Evolutionary conservation across 805 yeast species (phyloP), one percentile per base, ranked within the genome.

Genomic region (Ogataea pignaliae): DNA sequence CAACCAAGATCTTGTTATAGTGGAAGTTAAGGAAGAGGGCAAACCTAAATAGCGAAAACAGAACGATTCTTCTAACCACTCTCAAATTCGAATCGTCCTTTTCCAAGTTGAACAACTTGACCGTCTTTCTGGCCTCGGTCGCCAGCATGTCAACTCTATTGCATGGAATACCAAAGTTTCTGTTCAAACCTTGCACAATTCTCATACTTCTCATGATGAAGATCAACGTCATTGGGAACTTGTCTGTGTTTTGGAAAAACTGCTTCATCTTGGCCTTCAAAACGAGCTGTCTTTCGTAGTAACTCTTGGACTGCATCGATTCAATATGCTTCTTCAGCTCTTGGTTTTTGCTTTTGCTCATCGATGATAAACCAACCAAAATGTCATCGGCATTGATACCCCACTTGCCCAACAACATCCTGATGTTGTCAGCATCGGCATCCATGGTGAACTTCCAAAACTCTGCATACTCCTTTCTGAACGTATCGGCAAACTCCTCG

Each of bases 201-300:
- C 90, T 68, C 84, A 84, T 82, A 10, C 86, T 72, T 54, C 91
- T 66, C 43, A 84, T 78, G 7, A 86, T 64, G 53, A 85, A 85
- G 15, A 82, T 69, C 42, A 85, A 60, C 37, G 79, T 80, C 47
- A 80, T 62, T 2, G 95, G 95, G 56, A 86, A 79, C 60, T 76
- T 75, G 39, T 76, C 75, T 7, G 82, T 72, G 58, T 84, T 88
- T 44, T 76, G 62, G 44, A 85, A 68, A 50, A 85, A 80, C 41
- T 68, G 66, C 46, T 69, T 68, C 61, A 86, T 70, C 46, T 74
- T 65, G n/a, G 73, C 71, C 16, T 71, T 68, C 49, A 73, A 56
- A 34, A 65, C 54, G 39, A 67, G 55, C 51, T 78, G 73, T 47
- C 66, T 64, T 47, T 72, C 72, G 50, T 66, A 75, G 21, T 64